Percentiles rank a stretch among this genome's conserved stretches.
Evolutionary conservation across 768 basidiomycete species (phyloP).

Genomic region (Lactarius vividus): DNA sequence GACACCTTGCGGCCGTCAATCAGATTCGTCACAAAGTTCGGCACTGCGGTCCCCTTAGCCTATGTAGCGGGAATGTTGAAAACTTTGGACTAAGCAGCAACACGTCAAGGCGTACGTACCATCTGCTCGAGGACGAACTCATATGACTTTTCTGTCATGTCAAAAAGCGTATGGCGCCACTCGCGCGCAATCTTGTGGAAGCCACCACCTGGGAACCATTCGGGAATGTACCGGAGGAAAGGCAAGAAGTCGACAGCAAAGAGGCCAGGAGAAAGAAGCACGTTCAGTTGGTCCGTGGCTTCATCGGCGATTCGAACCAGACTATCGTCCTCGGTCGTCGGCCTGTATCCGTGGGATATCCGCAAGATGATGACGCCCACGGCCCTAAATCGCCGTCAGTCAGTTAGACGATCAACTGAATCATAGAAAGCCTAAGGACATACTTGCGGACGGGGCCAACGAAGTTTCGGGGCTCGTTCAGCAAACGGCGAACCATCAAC

Average conservation of each 20-base stretch:
- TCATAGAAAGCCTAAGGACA: background rate
- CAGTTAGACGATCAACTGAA: background rate
- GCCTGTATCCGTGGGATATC: slow-evolving; percentile 29
- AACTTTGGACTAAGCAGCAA: background rate
- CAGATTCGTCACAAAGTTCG: slow-evolving; percentile 25
- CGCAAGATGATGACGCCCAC: slow-evolving; percentile 28
- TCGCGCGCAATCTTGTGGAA: slow-evolving; percentile 29
- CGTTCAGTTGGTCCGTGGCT: slow-evolving; percentile 26
- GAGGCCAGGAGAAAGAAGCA: slow-evolving; percentile 20
- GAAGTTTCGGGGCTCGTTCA: slow-evolving; percentile 24
- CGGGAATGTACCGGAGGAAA: slow-evolving; percentile 27
- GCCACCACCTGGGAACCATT: slow-evolving; percentile 31
- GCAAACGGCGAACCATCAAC: slow-evolving; percentile 18
- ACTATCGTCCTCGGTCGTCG: slow-evolving; percentile 22
- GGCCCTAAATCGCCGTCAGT: slow-evolving; percentile 14
- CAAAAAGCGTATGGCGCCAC: slow-evolving; percentile 24
- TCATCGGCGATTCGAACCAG: slow-evolving; percentile 30
- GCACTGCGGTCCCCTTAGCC: slow-evolving; percentile 25
- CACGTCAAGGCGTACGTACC: slow-evolving; percentile 3
- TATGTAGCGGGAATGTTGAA: background rate
- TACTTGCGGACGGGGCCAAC: slow-evolving; percentile 27
- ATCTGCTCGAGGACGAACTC: slow-evolving; percentile 26
- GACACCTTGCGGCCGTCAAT: slow-evolving; percentile 23
- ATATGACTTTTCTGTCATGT: slow-evolving; percentile 24
- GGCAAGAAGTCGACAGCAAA: slow-evolving; percentile 30